A percentile compares a stretch with the other conserved stretches of the same genome.
Evolutionary conservation across 116 monocot genomes (phyloP).

Genomic region (Dioscorea cayenensis): DNA sequence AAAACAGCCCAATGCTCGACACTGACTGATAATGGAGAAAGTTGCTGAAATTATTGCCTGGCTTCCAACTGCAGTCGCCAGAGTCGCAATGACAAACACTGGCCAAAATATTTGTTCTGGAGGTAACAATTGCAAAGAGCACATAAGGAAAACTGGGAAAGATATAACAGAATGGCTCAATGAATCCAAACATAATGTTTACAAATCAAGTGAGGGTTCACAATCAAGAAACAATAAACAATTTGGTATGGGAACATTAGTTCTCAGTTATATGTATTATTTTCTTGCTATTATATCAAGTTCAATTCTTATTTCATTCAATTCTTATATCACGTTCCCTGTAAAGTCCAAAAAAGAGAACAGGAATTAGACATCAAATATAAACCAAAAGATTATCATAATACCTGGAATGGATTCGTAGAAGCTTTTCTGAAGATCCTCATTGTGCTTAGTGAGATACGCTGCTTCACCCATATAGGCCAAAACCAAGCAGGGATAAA

Average conservation of each 20-base stretch:
- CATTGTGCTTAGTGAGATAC: constrained; percentile 62
- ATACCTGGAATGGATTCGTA: constrained; percentile 72
- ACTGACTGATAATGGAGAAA: constrained; percentile 83
- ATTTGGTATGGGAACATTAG: too few species aligned
- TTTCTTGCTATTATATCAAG: too few species aligned
- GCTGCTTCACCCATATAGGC: constrained; percentile 95
- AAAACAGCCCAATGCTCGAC: constrained; percentile 66
- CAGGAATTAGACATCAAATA: neutral
- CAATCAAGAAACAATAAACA: neutral
- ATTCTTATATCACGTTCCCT: too few species aligned
- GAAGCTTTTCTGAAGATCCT: constrained; percentile 60
- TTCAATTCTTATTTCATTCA: too few species aligned
- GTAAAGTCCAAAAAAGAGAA: neutral
- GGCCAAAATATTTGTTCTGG: constrained; percentile 76
- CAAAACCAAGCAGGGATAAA: constrained; percentile 66
- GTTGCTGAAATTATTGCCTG: constrained; percentile 84
- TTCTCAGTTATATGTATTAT: too few species aligned
- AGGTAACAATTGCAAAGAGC: neutral
- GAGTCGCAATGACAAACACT: constrained; percentile 60
- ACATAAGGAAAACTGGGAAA: too few species aligned
- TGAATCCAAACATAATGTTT: neutral
- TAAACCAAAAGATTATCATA: neutral
- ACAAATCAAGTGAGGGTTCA: neutral
- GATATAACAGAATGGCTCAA: too few species aligned
- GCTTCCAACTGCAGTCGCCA: constrained; percentile 68